Conservation (phyloP, 805 yeast genomes). For the Cyberlindnera nakhonratchasimensis region DNA sequence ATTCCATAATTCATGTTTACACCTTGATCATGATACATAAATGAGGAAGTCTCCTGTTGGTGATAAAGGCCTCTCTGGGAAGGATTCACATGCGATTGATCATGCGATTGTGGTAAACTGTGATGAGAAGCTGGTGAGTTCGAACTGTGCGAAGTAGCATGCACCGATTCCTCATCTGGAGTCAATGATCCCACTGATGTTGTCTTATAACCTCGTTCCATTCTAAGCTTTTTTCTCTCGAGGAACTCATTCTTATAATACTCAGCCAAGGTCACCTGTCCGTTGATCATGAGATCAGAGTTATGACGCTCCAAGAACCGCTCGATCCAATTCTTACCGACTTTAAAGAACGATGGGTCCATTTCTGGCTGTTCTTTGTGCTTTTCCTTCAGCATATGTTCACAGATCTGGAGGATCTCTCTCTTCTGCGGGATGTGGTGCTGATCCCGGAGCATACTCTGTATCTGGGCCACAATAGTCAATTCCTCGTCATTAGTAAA, state of each 20-base stretch:
- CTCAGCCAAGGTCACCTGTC: conserved; percentile 23
- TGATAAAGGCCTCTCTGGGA: conserved; percentile 2
- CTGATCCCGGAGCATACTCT: conserved; percentile 21
- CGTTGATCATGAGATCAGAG: conserved; percentile 24
- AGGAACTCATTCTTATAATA: conserved; percentile 28
- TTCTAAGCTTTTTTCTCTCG: conserved; percentile 26
- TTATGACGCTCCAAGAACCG: conserved; percentile 29
- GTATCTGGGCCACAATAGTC: conserved; percentile 22
- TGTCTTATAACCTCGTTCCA: conserved; percentile 21
- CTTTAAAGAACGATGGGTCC: conserved; percentile 20
- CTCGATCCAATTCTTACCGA: conserved; percentile 31
- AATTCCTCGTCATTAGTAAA: conserved; percentile 29
- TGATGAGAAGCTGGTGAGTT: conserved; percentile 3
- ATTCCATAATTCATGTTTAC: not conserved
- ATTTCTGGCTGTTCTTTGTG: conserved; percentile 15
- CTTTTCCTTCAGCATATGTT: conserved; percentile 23
- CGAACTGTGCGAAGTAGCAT: conserved; percentile 5
- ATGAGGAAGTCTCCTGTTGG: not conserved
- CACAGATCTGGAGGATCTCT: conserved; percentile 26
- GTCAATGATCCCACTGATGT: conserved; percentile 11
- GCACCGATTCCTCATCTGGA: conserved; percentile 16
- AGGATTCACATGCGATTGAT: conserved; percentile 1
- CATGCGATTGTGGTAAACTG: not conserved
- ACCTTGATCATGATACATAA: conserved; percentile 1
- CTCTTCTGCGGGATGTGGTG: conserved; percentile 27